Base-by-base conservation (phyloP, 2,329 filamentous ascomycete species). In the Emericellopsis atlantica region DNA sequence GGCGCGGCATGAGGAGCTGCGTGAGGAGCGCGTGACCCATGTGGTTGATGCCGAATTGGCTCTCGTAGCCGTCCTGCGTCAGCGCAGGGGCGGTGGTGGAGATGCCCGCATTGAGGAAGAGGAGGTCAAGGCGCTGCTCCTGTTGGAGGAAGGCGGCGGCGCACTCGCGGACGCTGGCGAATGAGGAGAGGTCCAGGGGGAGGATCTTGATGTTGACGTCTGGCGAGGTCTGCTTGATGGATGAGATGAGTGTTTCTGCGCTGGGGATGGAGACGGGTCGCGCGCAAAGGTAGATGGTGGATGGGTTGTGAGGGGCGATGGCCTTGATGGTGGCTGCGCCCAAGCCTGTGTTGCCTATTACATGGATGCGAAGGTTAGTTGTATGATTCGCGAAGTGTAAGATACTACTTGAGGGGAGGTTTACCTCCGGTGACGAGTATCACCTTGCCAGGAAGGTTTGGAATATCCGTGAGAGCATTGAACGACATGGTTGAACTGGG, bases 101-200 rank as follows among this genome's bases (percentile, higher is more conserved):
- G 36, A 63, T 50, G 12, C 56, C 59, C 1, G 66, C 65, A 40
- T 60, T 66, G 50, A 66, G 65, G 45, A 69, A 47, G 6, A 64
- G 47, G 12, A 42, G 47, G 49, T 42, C 49, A 10, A 57, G 59
- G 4, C 67, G 54, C 6, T 50, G 46, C 7, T 44, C 48, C 16
- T 57, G 46, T 3, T 51, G 42, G 0, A 52, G 38, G 44, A 73
- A 60, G 2, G 48, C 46, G 1, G 43, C 65, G 4, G 61, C 61
- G 0, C 61, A 58, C 2, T 45, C 37, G 15, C 63, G 58, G 6
- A 68, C 50, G 4, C 51, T 54, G 6, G 57, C 52, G 32, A 60
- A 49, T 23, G 56, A 60, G 11, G 49, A 51, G 21, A 68, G 58
- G 37, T 64, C 59, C 26, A 63, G 52, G 2, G 48, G 26, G 4